Conservation (phyloP, 176 grass and related monocot genomes). For the Musa schizocarpa region DNA sequence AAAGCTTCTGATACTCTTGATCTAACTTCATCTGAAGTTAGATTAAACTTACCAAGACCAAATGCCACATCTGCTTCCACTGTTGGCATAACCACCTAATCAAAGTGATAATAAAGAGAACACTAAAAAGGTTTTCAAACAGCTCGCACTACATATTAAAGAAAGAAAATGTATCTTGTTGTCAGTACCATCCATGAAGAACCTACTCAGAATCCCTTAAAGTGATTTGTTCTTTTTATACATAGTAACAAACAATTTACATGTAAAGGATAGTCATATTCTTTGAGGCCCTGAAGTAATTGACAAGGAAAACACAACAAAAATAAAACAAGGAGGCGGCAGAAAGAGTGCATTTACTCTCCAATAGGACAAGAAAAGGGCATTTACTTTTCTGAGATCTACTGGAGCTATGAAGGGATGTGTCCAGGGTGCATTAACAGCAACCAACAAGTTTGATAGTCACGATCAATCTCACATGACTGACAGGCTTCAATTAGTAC, state of each 20-base stretch:
- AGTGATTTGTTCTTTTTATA: background rate
- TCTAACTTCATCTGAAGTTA: conserved; percentile 38
- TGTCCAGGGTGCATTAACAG: too few relatives aligned
- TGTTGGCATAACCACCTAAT: conserved; percentile 88
- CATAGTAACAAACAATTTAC: background rate
- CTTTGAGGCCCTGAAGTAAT: too few relatives aligned
- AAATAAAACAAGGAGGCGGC: too few relatives aligned
- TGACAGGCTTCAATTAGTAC: background rate
- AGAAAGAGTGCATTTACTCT: too few relatives aligned
- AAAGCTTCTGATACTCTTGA: conserved; percentile 75
- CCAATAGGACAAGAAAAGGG: too few relatives aligned
- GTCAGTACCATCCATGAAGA: background rate
- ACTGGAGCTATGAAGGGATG: too few relatives aligned
- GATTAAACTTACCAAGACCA: background rate
- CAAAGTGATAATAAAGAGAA: too few relatives aligned
- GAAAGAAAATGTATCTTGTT: background rate
- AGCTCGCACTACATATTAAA: background rate
- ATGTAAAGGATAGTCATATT: background rate
- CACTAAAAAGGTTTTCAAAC: too few relatives aligned
- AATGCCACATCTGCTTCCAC: conserved; percentile 68
- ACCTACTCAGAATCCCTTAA: background rate
- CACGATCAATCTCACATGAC: background rate
- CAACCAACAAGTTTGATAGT: background rate
- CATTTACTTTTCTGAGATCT: too few relatives aligned
- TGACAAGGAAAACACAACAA: too few relatives aligned